Conservation (phyloP, 768 basidiomycete genomes). For the Calocera cornea region DNA sequence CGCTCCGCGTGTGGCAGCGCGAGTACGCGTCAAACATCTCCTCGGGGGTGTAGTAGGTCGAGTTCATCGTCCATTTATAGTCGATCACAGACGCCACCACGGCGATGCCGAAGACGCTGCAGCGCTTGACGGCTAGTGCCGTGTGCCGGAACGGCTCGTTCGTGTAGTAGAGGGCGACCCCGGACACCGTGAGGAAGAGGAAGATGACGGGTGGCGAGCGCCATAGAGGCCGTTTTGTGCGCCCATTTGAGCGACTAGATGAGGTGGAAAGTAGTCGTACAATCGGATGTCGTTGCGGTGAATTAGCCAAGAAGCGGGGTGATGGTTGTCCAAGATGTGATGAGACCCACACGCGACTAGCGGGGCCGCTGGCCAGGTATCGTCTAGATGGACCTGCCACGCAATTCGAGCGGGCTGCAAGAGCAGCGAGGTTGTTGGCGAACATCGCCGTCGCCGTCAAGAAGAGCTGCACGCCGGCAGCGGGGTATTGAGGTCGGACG, state of each 20-base stretch:
- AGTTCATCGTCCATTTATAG: constrained; percentile 55
- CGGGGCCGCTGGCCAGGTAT: not conserved
- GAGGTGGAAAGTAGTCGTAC: not conserved
- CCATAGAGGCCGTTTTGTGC: not conserved
- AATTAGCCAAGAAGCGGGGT: not conserved
- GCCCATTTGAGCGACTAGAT: not conserved
- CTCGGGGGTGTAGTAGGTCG: constrained; percentile 37
- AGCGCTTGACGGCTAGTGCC: constrained; percentile 58
- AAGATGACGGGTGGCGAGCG: not conserved
- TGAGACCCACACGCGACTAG: not conserved
- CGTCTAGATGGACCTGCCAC: constrained; percentile 1
- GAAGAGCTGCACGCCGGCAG: not conserved
- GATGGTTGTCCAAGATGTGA: not conserved
- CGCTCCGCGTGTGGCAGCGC: constrained; percentile 73
- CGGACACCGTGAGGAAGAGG: not conserved
- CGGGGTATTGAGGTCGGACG: not conserved
- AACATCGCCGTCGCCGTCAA: not conserved
- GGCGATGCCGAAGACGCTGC: constrained; percentile 62
- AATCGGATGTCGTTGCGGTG: not conserved
- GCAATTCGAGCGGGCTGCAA: not conserved
- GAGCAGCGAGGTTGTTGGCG: not conserved
- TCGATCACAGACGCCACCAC: constrained; percentile 52
- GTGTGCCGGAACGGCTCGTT: constrained; percentile 63
- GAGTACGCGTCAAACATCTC: constrained; percentile 46
- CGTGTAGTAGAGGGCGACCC: constrained; percentile 37